Evolutionary conservation across 2,329 filamentous ascomycete species (phyloP), one percentile per base, ranked within the genome.

Genomic region (Byssoonygena ceratinophila): DNA sequence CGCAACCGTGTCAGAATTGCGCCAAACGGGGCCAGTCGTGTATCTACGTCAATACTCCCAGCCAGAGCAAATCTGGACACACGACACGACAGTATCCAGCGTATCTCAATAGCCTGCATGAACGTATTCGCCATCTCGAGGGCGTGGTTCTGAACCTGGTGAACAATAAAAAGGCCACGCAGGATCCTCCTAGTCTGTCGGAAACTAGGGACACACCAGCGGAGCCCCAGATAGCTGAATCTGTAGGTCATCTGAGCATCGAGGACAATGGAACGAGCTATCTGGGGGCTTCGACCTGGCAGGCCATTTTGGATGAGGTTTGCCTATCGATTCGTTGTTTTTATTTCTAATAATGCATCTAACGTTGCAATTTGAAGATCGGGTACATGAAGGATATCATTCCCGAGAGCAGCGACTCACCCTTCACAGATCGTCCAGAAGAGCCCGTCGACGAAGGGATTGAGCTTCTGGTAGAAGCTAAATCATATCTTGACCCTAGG

Each of bases 281-380:
- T 59, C 58, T 66, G 51, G 54, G 60, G 41, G 64, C 59, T 54
- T 57, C 55, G 46, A 64, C 64, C 57, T 66, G 63, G 64, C 59
- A 59, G 27, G 60, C 63, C 12, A 59, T 66, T 55, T 57, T 66
- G 54, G 55, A 54, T 50, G 59, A 60, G 51, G 63, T 66, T 41
- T 54, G 63, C 54, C 36, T 55, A 45, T 61, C 27, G 49, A 59
- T 54, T 52, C 60, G n/a, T 54, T 56, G 31, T 55, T 53, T 51
- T 39, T 7, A 8, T 41, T 25, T 14, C 16, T 20, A 20, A n/a
- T n/a, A n/a, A n/a, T n/a, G n/a, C 18, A 14, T 18, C 50, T 52
- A 27, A 36, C 25, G 20, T 3, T 34, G 22, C 34, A 43, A 3
- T 11, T 36, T 31, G 9, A 20, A 51, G 49, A 51, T 51, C 14